Conservation (phyloP, 2,329 filamentous ascomycete genomes). For the Daldinia sp. region DNA sequence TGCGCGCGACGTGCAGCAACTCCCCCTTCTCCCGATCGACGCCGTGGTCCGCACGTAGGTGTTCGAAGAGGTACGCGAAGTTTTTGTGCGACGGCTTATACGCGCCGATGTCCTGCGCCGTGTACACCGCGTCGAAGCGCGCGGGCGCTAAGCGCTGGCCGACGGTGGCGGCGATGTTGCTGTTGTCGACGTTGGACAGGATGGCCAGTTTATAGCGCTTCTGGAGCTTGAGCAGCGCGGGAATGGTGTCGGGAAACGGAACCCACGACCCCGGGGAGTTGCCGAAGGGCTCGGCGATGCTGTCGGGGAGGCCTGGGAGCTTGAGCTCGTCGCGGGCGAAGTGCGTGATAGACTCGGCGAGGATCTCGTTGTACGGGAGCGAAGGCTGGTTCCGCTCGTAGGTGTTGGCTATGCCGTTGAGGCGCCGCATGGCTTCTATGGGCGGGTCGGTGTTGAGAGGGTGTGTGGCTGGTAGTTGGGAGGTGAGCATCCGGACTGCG, state of each 20-base stretch:
- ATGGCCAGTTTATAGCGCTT: slow-evolving; percentile 66
- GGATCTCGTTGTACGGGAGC: slow-evolving; percentile 66
- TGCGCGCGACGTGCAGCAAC: slow-evolving; percentile 74
- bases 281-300: slow-evolving; percentile 59
- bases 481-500: slow-evolving; percentile 60
- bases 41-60: slow-evolving; percentile 62
- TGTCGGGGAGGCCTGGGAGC: slow-evolving; percentile 47
- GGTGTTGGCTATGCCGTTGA: slow-evolving; percentile 57
- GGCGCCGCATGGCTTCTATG: slow-evolving; percentile 49
- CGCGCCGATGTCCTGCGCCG: slow-evolving; percentile 73
- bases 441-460: slow-evolving; percentile 50
- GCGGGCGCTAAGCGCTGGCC: slow-evolving; percentile 56
- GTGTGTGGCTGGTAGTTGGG: slow-evolving; percentile 47
- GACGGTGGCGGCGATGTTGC: slow-evolving; percentile 44
- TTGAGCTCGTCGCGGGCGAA: slow-evolving; percentile 56
- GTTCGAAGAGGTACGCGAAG: slow-evolving; percentile 70
- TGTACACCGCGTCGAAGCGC: slow-evolving; percentile 69
- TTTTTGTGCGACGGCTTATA: slow-evolving; percentile 74
- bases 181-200: slow-evolving; percentile 59
- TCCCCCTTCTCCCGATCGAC: slow-evolving; percentile 57
- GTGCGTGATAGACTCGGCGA: slow-evolving; percentile 57
- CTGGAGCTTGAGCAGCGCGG: slow-evolving; percentile 58
- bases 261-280: slow-evolving; percentile 61
- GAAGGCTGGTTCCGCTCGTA: slow-evolving; percentile 64
- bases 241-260: slow-evolving; percentile 65